Evolutionary conservation across 2,329 filamentous ascomycete genomes (phyloP).

Genomic region (Zasmidium angulare): DNA sequence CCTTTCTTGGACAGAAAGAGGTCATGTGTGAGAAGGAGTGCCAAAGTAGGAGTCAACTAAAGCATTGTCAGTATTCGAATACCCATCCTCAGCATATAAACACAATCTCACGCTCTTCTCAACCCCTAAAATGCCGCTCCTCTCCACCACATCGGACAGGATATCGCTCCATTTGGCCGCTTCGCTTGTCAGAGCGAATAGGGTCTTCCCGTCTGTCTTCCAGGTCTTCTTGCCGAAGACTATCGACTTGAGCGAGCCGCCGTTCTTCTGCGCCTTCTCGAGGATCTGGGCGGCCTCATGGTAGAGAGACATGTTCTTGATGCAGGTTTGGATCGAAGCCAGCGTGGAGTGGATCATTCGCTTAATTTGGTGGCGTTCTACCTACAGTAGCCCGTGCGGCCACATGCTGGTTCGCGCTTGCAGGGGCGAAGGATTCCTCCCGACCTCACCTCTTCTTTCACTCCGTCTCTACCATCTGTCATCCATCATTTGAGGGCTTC

Average conservation of each 20-base stretch:
- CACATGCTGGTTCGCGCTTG: too few species aligned
- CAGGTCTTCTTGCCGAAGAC: conserved; percentile 73
- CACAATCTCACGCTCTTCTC: conserved; percentile 72
- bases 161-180: conserved; percentile 86
- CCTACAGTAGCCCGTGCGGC: neutral
- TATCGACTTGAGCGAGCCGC: conserved; percentile 83
- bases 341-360: neutral
- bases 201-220: conserved; percentile 75
- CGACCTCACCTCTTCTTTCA: neutral
- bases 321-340: neutral
- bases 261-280: conserved; percentile 59
- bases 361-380: neutral
- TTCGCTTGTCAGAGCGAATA: conserved; percentile 86
- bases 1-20: conserved; percentile 77
- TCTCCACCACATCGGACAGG: conserved; percentile 86
- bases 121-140: conserved; percentile 68
- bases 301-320: conserved; percentile 78
- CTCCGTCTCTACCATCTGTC: too few species aligned
- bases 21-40: conserved; percentile 83
- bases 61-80: conserved; percentile 6
- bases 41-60: conserved; percentile 76
- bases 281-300: conserved; percentile 83
- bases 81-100: too few species aligned
- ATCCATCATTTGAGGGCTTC: too few species aligned
- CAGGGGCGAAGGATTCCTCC: too few species aligned